Base-by-base conservation (phyloP, 441 rosid genomes). In the Mallotus repandus region DNA sequence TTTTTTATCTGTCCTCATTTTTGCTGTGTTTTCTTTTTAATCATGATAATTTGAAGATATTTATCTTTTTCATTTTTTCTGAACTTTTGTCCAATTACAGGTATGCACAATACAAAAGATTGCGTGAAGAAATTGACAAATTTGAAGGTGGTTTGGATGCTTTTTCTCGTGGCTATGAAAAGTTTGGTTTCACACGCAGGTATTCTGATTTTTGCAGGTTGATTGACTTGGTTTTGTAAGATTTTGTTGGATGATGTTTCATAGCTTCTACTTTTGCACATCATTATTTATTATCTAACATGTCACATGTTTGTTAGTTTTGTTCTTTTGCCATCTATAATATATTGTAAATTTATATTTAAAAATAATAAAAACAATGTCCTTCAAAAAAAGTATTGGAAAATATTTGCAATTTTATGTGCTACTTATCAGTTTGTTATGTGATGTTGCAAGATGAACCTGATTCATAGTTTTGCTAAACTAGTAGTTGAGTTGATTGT, bases 91-190 rank as follows among this genome's bases (percentile, higher is more conserved):
- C 38, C 25, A 63, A 79, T 69, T 77, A 72, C 82, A 96, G 98
- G 65, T 96, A 86, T 80, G 80, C 78, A 61, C 88, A 83, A 63
- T 96, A 93, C 86, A 88, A 45, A 85, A 90, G 81, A 84, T 56
- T 91, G 76, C 88, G 92, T n/a, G 89, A 81, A 58, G 91, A 81
- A 78, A 90, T 96, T 78, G 92, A 90, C 81, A 86, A 83, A 80
- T 74, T 78, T 80, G 99, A 96, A 83, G 98, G 97, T 78, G 97
- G 98, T 76, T 72, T 96, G 79, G 99, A 90, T 80, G 89, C 77
- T 29, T 93, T 96, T 82, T 93, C 99, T 84, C 96, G 94, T 56
- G 98, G 98, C 72, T 93, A 96, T 71, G 93, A 93, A 84, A 87
- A 88, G 80, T 81, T 96, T 78, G 99, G 99, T 82, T 96, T 96